Evolutionary conservation across 192 early-diverging fungal genomes (phyloP).

Genomic region (Geranomyces variabilis): DNA sequence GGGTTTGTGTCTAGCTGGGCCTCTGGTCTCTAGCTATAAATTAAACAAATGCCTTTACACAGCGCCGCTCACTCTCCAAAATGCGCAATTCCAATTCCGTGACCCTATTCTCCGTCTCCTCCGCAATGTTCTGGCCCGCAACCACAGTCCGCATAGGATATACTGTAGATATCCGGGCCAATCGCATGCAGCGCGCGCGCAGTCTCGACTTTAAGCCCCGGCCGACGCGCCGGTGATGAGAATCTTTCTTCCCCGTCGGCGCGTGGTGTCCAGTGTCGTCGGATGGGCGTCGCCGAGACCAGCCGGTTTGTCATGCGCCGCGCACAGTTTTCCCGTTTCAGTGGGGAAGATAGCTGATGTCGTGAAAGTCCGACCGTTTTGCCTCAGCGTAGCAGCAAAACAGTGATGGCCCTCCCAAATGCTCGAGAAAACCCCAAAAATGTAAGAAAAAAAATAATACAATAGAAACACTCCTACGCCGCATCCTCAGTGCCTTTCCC

Average conservation of each 20-base stretch:
- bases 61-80: conserved; percentile 38
- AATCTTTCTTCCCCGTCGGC: conserved; percentile 25
- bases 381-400: too few species aligned
- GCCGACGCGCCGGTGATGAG: conserved; percentile 30
- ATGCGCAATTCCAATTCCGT: conserved; percentile 27
- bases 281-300: conserved; percentile 4
- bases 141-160: conserved; percentile 19
- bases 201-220: not conserved
- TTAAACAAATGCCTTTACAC: conserved; percentile 37
- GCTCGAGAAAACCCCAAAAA: too few species aligned
- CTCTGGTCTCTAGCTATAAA: too few species aligned
- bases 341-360: too few species aligned
- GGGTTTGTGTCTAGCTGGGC: too few species aligned
- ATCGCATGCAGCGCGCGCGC: not conserved
- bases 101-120: conserved; percentile 18
- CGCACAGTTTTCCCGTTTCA: not conserved
- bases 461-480: too few species aligned
- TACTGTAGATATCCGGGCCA: not conserved
- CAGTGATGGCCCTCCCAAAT: too few species aligned
- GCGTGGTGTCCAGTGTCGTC: not conserved
- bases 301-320: not conserved
- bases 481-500: too few species aligned
- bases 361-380: too few species aligned
- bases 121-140: conserved; percentile 23
- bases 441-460: too few species aligned